These are phyloP conservation scores for Vigna trinervia DNA, from an alignment of 306 rosid species.

Conservation along the genomic window DNA sequence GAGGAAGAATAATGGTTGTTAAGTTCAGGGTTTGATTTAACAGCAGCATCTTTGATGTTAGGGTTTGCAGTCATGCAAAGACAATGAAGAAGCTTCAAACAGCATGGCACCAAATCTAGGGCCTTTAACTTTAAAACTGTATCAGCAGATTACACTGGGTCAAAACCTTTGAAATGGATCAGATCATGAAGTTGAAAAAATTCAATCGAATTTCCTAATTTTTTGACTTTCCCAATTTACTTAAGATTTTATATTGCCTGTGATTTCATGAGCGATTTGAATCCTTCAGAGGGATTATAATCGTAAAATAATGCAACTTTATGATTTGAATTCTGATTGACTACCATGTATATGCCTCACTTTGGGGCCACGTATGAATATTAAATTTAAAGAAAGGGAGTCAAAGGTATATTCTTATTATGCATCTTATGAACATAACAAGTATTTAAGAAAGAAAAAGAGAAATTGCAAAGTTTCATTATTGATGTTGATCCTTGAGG, in stretches of 20 bases:
- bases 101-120: not conserved
- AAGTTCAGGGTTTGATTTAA: not conserved
- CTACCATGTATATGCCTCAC: not conserved
- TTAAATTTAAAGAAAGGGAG: not conserved
- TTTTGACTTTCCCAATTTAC: not conserved
- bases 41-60: not conserved
- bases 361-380: not conserved
- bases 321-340: not conserved
- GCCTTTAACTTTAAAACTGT: not conserved
- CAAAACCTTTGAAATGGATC: not conserved
- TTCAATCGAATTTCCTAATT: not conserved
- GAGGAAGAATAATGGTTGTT: not conserved
- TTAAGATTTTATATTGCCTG: not conserved
- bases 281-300: not conserved
- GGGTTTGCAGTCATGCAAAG: not conserved
- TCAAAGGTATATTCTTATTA: not conserved
- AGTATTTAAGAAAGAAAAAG: slow-evolving; percentile 16
- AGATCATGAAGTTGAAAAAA: not conserved
- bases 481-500: not conserved
- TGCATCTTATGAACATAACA: slow-evolving; percentile 21
- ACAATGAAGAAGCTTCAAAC: not conserved
- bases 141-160: not conserved
- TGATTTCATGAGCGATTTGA: not conserved
- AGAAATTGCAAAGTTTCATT: not conserved
- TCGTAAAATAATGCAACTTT: not conserved